Evolutionary conservation across 1,284 basidiomycete genomes (phyloP).

Genomic region (Peniophora sp.): DNA sequence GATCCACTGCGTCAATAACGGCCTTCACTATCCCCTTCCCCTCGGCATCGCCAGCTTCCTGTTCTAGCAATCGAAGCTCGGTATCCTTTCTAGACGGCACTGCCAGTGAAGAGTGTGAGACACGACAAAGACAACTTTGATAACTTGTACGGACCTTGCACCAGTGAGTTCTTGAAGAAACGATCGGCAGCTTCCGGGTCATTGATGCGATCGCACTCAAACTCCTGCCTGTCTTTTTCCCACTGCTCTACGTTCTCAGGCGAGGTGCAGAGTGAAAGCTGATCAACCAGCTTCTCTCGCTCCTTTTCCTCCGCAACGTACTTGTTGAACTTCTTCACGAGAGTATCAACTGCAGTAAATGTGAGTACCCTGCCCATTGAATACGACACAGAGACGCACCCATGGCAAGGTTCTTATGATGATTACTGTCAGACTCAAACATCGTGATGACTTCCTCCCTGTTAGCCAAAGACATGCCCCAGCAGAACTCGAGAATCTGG

Average conservation of each 20-base stretch:
- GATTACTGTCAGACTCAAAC: conserved; percentile 3
- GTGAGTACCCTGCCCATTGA: too few relatives aligned
- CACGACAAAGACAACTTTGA: not conserved
- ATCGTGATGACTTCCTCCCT: conserved; percentile 2
- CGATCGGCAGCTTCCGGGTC: not conserved
- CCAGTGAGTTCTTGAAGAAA: not conserved
- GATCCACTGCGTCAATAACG: not conserved
- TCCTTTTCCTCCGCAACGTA: not conserved
- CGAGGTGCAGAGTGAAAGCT: not conserved
- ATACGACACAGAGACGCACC: too few relatives aligned
- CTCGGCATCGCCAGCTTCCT: not conserved
- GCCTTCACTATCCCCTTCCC: not conserved
- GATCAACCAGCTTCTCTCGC: not conserved
- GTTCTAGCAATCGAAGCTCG: not conserved
- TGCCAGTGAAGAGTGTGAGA: not conserved
- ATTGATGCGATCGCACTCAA: too few relatives aligned
- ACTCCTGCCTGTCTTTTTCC: not conserved
- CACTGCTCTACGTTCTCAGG: not conserved
- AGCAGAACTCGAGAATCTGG: not conserved
- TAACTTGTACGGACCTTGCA: not conserved
- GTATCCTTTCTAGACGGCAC: not conserved
- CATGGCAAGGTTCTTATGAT: conserved; percentile 1
- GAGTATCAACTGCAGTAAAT: too few relatives aligned
- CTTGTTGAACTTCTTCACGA: too few relatives aligned
- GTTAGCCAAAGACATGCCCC: not conserved